phyloP scores from a whole-genome alignment of 257 asterid genomes.

The Echites panduratus region DNA sequence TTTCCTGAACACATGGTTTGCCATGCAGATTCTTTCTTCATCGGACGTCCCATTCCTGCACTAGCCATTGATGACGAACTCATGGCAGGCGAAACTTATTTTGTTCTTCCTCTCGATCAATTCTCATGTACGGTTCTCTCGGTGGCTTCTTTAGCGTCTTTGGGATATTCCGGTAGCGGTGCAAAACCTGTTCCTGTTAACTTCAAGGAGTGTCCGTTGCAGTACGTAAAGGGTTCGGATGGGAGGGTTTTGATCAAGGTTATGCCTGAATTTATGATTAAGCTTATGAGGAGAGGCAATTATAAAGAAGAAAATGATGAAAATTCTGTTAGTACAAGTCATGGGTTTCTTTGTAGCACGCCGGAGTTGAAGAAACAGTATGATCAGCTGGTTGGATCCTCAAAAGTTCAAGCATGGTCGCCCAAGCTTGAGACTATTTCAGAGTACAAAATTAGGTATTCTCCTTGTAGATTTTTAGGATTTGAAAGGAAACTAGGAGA shows the following conservation, averaged over 20 bases:
- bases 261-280: conserved; percentile 46
- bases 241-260: conserved; percentile 70
- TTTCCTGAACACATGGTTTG: conserved; percentile 67
- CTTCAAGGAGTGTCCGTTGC: conserved; percentile 50
- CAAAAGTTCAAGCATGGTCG: conserved; percentile 60
- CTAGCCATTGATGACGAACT: conserved; percentile 50
- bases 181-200: conserved; percentile 10
- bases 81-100: conserved; percentile 42
- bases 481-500: conserved; percentile 56
- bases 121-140: conserved; percentile 37
- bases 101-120: conserved; percentile 64
- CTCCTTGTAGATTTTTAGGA: conserved; percentile 62
- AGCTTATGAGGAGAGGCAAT: conserved; percentile 26
- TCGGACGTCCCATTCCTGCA: conserved; percentile 62
- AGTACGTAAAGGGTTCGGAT: conserved; percentile 45
- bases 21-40: conserved; percentile 71
- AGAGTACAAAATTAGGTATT: conserved; percentile 57
- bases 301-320: background rate
- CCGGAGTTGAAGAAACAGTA: conserved; percentile 79
- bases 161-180: conserved; percentile 7
- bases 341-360: conserved; percentile 48
- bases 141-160: conserved; percentile 40
- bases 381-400: conserved; percentile 49
- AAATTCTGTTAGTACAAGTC: background rate
- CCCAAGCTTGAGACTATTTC: conserved; percentile 76